Evolutionary conservation across 345 rosid genomes (phyloP).

Genomic region (Salix caprea): DNA sequence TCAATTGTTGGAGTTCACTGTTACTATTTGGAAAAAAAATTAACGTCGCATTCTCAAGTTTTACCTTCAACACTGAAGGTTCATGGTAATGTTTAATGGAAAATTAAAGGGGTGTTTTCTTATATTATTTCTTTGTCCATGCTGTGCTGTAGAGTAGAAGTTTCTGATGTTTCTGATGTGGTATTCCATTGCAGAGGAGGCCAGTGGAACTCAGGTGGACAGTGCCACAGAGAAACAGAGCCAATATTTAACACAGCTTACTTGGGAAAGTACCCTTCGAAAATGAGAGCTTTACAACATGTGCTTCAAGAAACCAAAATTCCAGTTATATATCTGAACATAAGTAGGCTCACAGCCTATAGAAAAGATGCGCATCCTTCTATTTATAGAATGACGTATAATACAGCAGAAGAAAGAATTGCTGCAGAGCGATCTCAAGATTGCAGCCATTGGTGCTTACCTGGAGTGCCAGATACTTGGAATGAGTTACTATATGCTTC

Average conservation of each 20-base stretch:
- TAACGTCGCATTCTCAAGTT: background rate
- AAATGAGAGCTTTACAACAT: constrained; percentile 67
- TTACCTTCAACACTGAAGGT: background rate
- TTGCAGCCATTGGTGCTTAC: constrained; percentile 96
- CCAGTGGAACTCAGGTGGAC: constrained; percentile 88
- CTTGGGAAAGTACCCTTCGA: constrained; percentile 67
- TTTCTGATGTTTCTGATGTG: background rate
- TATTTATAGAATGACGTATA: constrained; percentile 55
- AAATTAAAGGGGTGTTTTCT: background rate
- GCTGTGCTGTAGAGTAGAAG: background rate
- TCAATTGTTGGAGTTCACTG: background rate
- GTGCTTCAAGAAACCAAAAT: constrained; percentile 57
- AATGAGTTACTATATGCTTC: constrained; percentile 74
- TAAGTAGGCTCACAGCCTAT: constrained; percentile 69
- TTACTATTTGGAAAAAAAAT: background rate
- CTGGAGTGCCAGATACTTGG: constrained; percentile 89
- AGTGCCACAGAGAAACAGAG: constrained; percentile 75
- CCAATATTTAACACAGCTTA: constrained; percentile 50
- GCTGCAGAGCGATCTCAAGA: constrained; percentile 64
- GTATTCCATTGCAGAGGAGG: constrained; percentile 57
- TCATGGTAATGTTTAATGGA: background rate
- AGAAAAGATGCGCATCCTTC: constrained; percentile 90
- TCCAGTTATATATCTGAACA: constrained; percentile 63
- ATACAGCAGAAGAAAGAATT: constrained; percentile 39
- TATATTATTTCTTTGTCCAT: background rate